Base-by-base conservation (phyloP, 2,329 filamentous ascomycete genomes). In the Diplocarpon mali region DNA sequence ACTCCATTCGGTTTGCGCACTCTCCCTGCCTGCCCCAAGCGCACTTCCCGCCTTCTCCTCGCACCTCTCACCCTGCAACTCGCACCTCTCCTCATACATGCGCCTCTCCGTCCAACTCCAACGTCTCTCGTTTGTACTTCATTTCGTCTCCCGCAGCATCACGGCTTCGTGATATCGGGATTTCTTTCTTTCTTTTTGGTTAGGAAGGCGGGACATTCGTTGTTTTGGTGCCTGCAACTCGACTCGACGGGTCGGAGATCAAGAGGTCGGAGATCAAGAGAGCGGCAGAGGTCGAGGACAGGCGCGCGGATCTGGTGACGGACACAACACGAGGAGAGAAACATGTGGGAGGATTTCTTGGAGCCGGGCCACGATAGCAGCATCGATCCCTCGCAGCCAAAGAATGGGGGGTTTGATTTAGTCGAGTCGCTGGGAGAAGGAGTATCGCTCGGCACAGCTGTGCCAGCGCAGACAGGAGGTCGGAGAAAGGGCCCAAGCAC, bases 321-420 rank as follows among this genome's bases (percentile, higher is more conserved):
- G 43, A 37, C 40, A 35, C 30, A 38, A 7, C 20, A 4, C 20
- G 45, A 43, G 50, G 46, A 49, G 38, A 47, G 47, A 55, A 59
- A 48, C 31, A 59, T 59, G 57, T 52, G 49, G 50, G 51, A 54
- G 55, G 54, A 53, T 15, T 44, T 27, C 15, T 15, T 29, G 42
- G 45, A 50, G 32, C 29, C 27, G 11, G 42, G 37, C 42, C 35
- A 49, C 50, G 42, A 53, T 34, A 46, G 31, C 40, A 50, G 36
- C 38, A 50, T 48, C 12, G 41, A 42, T 32, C 34, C 43, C 17
- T 46, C 47, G 38, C 34, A 46, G 9, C 15, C 46, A 35, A 27
- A 51, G 42, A 36, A 57, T 57, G 54, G 38, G 28, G 43, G 24
- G 15, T 30, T 43, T 16, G 35, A 43, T 15, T 15, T 43, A 31